These are phyloP conservation scores for Sextonia rubra DNA, from an alignment of 164 flowering plant genomes.

Conservation along the genomic window DNA sequence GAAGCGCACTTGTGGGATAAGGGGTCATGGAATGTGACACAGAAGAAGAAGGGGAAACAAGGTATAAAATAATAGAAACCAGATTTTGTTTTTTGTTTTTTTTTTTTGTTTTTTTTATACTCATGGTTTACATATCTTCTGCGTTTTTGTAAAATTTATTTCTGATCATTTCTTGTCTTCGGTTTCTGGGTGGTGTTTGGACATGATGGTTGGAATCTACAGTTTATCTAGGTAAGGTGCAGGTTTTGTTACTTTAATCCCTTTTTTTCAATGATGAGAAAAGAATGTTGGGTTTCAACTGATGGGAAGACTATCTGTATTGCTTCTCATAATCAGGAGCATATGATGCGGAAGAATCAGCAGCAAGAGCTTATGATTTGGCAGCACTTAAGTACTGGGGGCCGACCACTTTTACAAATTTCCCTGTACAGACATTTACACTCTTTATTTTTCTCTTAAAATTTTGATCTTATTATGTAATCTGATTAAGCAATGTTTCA, in stretches of 20 bases:
- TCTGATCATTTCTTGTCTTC: constrained; percentile 4
- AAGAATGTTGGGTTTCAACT: not conserved
- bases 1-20: constrained; percentile 80
- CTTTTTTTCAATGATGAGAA: not conserved
- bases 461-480: not conserved
- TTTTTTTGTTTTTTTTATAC: not conserved
- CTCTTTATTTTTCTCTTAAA: not conserved
- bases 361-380: constrained; percentile 66
- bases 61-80: constrained; percentile 23
- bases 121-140: not conserved
- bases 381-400: constrained; percentile 75
- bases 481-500: not conserved
- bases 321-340: constrained; percentile 37
- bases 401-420: constrained; percentile 47
- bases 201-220: constrained; percentile 12
- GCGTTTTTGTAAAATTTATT: not conserved
- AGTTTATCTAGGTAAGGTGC: constrained; percentile 52
- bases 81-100: not conserved
- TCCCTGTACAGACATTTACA: constrained; percentile 34
- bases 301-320: not conserved
- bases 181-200: not conserved
- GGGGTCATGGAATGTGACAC: constrained; percentile 60
- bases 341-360: constrained; percentile 64
- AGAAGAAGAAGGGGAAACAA: constrained; percentile 66
- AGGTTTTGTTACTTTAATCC: not conserved